A percentile compares a stretch with the other conserved stretches of the same genome.
Evolutionary conservation across 768 basidiomycete species (phyloP).

Genomic region (Kwoniella botswanensis): DNA sequence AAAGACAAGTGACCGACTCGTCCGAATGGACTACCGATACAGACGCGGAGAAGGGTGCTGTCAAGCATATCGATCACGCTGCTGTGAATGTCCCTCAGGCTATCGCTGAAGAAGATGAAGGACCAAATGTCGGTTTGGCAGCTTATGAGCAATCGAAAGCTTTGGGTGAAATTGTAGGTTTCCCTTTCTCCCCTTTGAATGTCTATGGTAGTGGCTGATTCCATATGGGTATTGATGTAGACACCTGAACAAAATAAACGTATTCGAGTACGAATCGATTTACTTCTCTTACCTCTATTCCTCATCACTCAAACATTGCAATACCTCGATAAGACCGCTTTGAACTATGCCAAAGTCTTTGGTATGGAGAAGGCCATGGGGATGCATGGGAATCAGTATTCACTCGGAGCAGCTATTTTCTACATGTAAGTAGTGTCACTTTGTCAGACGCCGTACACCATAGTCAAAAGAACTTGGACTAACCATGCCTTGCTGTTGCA

Average conservation of each 20-base stretch:
- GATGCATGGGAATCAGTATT: conserved; percentile 50
- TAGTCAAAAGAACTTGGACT: too few relatives aligned
- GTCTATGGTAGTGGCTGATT: neutral
- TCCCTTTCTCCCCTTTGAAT: neutral
- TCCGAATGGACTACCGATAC: conserved; percentile 33
- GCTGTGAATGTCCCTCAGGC: conserved; percentile 28
- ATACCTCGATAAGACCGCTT: conserved; percentile 51
- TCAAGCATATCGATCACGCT: conserved; percentile 34
- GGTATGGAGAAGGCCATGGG: conserved; percentile 56
- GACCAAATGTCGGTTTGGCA: conserved; percentile 48
- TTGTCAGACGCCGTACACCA: neutral
- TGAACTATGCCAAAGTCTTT: conserved; percentile 57
- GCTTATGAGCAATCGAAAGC: conserved; percentile 52
- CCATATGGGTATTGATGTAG: conserved; percentile 18
- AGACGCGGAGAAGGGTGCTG: conserved; percentile 44
- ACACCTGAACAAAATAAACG: conserved; percentile 53
- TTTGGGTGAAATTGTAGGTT: conserved; percentile 51
- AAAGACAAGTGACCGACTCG: conserved; percentile 30
- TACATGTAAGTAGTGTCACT: conserved; percentile 27
- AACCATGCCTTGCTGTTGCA: conserved; percentile 15
- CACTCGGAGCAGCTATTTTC: conserved; percentile 43
- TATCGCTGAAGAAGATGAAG: conserved; percentile 49
- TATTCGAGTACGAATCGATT: conserved; percentile 52
- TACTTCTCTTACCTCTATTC: conserved; percentile 55
- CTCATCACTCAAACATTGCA: conserved; percentile 55